A percentile compares a stretch with the other conserved stretches of the same genome.
These are phyloP conservation scores for Lotus japonicus DNA, from an alignment of 306 rosid genomes.

Conservation along the genomic window DNA sequence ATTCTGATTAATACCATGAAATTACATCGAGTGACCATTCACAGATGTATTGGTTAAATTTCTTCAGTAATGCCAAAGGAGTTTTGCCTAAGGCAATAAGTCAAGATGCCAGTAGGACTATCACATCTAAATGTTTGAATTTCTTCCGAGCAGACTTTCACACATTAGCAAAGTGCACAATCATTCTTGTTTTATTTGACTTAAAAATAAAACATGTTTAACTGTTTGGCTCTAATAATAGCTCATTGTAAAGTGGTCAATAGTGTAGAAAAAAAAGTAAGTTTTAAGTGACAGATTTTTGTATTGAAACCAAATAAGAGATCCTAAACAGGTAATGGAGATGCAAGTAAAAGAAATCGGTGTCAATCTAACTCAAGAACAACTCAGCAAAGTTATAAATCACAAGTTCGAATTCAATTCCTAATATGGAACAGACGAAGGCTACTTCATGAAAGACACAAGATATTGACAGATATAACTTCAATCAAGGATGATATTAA, in stretches of 20 bases:
- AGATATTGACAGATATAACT: neutral
- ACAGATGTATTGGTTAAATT: too few relatives aligned
- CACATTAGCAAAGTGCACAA: too few relatives aligned
- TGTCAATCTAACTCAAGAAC: neutral
- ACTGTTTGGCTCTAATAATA: neutral
- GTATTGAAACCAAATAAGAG: neutral
- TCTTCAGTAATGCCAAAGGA: too few relatives aligned
- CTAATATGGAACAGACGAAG: neutral
- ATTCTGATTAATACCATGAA: neutral
- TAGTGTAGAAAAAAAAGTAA: neutral
- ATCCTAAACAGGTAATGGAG: neutral
- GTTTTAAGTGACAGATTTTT: neutral
- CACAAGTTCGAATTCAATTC: neutral
- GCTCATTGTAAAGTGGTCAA: neutral
- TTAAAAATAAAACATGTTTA: too few relatives aligned
- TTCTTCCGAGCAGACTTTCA: too few relatives aligned
- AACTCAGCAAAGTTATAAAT: neutral
- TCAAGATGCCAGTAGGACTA: too few relatives aligned
- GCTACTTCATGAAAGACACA: neutral
- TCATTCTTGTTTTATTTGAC: neutral
- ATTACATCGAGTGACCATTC: neutral
- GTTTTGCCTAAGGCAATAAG: too few relatives aligned
- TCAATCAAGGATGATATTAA: neutral
- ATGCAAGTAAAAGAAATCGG: neutral
- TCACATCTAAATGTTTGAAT: too few relatives aligned